Percentiles rank a stretch among this genome's conserved stretches.
phyloP scores from a whole-genome alignment of 2,329 filamentous ascomycete species.

The Aspergillus fijiensis region DNA sequence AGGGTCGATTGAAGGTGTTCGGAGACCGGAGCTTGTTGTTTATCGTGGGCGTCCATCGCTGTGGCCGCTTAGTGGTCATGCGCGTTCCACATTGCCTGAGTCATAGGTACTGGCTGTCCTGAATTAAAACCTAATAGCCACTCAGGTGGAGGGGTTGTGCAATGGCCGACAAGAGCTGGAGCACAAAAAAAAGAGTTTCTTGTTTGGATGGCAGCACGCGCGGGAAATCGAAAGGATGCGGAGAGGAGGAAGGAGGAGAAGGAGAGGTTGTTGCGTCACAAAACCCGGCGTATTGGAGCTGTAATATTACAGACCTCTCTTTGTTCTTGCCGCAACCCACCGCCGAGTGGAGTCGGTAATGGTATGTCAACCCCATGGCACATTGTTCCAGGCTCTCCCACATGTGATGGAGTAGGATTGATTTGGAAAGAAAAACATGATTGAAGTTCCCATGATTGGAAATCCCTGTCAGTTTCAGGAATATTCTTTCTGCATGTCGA shows the following conservation, averaged over 20 bases:
- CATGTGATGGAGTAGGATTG: too few relatives aligned
- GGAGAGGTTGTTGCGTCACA: conserved; percentile 7
- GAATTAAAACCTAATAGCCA: background rate
- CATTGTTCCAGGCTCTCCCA: too few relatives aligned
- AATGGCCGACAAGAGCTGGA: background rate
- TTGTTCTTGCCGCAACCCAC: background rate
- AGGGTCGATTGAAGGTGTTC: conserved; percentile 25
- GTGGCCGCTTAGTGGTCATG: conserved; percentile 16
- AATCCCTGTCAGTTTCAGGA: too few relatives aligned
- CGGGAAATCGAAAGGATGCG: conserved; percentile 3
- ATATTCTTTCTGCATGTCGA: background rate
- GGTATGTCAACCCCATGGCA: background rate
- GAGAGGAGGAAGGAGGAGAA: conserved; percentile 7
- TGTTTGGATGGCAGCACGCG: background rate
- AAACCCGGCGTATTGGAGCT: conserved; percentile 5
- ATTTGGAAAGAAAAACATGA: too few relatives aligned
- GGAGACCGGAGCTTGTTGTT: conserved; percentile 20
- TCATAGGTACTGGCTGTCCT: conserved; percentile 11
- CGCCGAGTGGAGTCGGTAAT: background rate
- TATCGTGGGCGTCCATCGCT: conserved; percentile 32
- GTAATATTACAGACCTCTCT: conserved; percentile 17
- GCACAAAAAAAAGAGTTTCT: too few relatives aligned
- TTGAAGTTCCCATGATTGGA: too few relatives aligned
- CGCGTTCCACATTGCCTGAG: conserved; percentile 13
- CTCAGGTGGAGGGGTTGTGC: background rate